These are phyloP conservation scores for Chaetoceros muelleri DNA, from an alignment of 108 stramenopile genomes.

Conservation along the genomic window DNA sequence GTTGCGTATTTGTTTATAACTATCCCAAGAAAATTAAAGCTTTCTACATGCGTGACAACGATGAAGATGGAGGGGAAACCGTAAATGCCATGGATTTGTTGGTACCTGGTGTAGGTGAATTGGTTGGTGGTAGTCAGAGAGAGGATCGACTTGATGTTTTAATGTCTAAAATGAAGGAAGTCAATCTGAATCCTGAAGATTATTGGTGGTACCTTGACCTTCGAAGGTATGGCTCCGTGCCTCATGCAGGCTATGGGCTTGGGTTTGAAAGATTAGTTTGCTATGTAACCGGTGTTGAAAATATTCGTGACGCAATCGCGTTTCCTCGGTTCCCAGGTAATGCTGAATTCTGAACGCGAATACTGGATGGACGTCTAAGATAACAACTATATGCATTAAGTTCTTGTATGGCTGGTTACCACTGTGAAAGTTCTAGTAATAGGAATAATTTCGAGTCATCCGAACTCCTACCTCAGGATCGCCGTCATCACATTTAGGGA, in stretches of 20 bases:
- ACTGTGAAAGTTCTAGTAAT: too few relatives aligned
- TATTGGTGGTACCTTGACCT: slow-evolving; percentile 98
- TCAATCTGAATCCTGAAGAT: slow-evolving; percentile 79
- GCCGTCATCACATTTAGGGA: too few relatives aligned
- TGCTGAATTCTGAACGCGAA: slow-evolving; percentile 93
- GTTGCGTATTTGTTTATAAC: slow-evolving; percentile 94
- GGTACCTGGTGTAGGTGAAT: slow-evolving; percentile 97
- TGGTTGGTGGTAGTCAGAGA: slow-evolving; percentile 97
- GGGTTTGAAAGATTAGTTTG: slow-evolving; percentile 99
- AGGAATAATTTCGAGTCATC: too few relatives aligned
- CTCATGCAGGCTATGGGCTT: slow-evolving; percentile 98
- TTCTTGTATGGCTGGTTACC: too few relatives aligned
- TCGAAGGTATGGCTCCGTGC: slow-evolving; percentile 88
- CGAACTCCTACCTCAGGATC: too few relatives aligned
- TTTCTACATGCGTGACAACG: slow-evolving; percentile 99
- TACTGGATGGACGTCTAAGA: too few relatives aligned
- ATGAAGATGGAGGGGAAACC: slow-evolving; percentile 89
- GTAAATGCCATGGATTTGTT: slow-evolving; percentile 98
- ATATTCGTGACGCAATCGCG: slow-evolving; percentile 97
- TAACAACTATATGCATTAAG: too few relatives aligned
- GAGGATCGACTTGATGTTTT: slow-evolving; percentile 87
- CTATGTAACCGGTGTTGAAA: slow-evolving; percentile 95
- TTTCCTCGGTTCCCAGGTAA: slow-evolving; percentile 96
- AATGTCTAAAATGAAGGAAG: slow-evolving; percentile 81
- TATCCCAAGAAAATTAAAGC: slow-evolving; percentile 97